These are phyloP conservation scores for Metschnikowia similis DNA, from an alignment of 805 yeast species.

Conservation along the genomic window DNA sequence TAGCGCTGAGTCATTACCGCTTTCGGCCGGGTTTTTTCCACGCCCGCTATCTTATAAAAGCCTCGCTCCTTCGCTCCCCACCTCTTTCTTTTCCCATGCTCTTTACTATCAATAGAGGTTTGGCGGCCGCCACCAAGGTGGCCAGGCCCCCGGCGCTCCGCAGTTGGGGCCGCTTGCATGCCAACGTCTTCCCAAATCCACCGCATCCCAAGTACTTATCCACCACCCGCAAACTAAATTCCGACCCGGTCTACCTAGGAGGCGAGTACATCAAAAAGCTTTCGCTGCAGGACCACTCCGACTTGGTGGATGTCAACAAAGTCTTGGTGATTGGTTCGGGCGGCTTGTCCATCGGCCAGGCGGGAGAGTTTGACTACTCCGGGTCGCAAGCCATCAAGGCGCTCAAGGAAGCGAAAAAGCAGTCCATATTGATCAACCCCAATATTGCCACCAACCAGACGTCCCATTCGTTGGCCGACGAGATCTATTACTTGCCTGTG, in stretches of 20 bases:
- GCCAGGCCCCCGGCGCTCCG: neutral
- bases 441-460: constrained; percentile 97
- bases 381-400: constrained; percentile 98
- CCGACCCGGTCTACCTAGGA: constrained; percentile 49
- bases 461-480: constrained; percentile 91
- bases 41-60: constrained; percentile 12
- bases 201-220: neutral
- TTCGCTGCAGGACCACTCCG: constrained; percentile 55
- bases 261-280: constrained; percentile 55
- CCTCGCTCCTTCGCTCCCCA: neutral
- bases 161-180: neutral
- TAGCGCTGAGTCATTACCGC: constrained; percentile 24
- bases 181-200: neutral
- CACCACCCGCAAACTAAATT: neutral
- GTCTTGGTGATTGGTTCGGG: constrained; percentile 96
- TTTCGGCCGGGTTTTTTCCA: constrained; percentile 16
- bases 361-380: constrained; percentile 96
- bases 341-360: constrained; percentile 95
- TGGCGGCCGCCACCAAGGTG: neutral
- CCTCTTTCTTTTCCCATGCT: constrained; percentile 7
- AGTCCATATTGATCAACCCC: constrained; percentile 86
- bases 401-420: constrained; percentile 80
- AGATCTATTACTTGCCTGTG: constrained; percentile 91
- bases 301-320: constrained; percentile 76
- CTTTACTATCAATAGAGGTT: constrained; percentile 6